Evolutionary conservation across 2,329 filamentous ascomycete genomes (phyloP), one percentile per base, ranked within the genome.

Genomic region (Ustilaginoidea virens): DNA sequence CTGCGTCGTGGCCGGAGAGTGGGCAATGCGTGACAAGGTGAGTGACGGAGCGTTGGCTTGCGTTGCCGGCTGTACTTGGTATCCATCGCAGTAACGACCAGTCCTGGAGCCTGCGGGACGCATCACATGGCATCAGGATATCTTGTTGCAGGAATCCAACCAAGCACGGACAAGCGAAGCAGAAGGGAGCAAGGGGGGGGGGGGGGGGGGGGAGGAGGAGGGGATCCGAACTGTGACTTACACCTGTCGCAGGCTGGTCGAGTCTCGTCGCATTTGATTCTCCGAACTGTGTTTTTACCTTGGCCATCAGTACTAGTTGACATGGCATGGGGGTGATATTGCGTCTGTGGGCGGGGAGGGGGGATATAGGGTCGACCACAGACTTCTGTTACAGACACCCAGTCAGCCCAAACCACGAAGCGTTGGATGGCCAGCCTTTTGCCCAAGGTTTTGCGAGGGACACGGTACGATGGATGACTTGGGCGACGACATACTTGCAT

Each of bases 41-140:
- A 28, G 21, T 11, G 28, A 27, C 20, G 26, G 5, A 4, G 25
- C 17, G 18, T n/a, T 14, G n/a, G 17, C 23, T 5, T 14, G 16
- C 21, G 12, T 13, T 11, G 10, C 10, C 8, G 28, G 17, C 3
- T 19, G 12, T 14, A 14, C 12, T n/a, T 33, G 23, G 18, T 34
- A 34, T 25, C 33, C 33, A 21, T 34, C 33, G 26, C 33, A 34
- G 16, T 31, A 19, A 13, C 33, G 29, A 17, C 29, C 29, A 13
- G 33, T 31, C 17, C 25, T 27, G 17, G 14, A 31, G 13, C 33
- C 33, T 34, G 15, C 13, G 24, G 7, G 15, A 18, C 7, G 15
- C n/a, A n/a, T n/a, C n/a, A n/a, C n/a, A n/a, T n/a, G n/a, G n/a
- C n/a, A 12, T 18, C n/a, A 31, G 25, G 12, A 28, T 15, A n/a